These are phyloP conservation scores for Limonium bicolor DNA, from an alignment of 148 eudicot genomes.

Conservation along the genomic window DNA sequence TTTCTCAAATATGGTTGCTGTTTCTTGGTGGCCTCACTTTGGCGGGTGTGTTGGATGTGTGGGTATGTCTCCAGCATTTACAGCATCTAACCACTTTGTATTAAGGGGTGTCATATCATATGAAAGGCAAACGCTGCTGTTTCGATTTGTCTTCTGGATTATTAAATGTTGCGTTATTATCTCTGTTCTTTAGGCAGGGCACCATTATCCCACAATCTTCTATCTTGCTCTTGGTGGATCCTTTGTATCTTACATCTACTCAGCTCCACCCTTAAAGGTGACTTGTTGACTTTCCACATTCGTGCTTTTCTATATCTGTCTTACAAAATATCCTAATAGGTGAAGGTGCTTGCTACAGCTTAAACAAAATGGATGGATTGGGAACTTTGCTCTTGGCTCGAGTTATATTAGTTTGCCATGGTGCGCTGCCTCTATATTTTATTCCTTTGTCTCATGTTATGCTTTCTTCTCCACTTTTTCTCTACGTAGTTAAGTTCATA, in stretches of 20 bases:
- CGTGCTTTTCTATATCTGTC: neutral
- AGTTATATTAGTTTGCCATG: constrained; percentile 96
- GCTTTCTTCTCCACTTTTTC: constrained; percentile 3
- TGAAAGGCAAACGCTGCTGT: constrained; percentile 1
- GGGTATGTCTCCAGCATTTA: constrained; percentile 59
- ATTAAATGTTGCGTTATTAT: constrained; percentile 3
- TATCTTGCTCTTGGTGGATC: constrained; percentile 92
- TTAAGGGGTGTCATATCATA: neutral
- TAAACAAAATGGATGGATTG: constrained; percentile 97
- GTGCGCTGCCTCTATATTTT: constrained; percentile 16
- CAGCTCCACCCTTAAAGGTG: constrained; percentile 97
- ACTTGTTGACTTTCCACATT: neutral
- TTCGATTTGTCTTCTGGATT: neutral
- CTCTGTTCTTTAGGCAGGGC: constrained; percentile 62
- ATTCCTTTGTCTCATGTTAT: neutral
- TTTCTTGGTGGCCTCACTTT: constrained; percentile 73
- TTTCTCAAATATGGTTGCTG: constrained; percentile 89
- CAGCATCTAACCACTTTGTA: no score
- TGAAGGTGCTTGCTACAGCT: constrained; percentile 34
- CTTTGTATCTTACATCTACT: constrained; percentile 79
- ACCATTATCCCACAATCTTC: constrained; percentile 54
- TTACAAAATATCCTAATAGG: constrained; percentile 3
- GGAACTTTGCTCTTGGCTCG: constrained; percentile 94
- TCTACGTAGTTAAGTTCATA: neutral
- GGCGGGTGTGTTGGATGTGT: constrained; percentile 75